Base-by-base conservation (phyloP, 176 grass and related monocot genomes). In the Carex myosuroides region DNA sequence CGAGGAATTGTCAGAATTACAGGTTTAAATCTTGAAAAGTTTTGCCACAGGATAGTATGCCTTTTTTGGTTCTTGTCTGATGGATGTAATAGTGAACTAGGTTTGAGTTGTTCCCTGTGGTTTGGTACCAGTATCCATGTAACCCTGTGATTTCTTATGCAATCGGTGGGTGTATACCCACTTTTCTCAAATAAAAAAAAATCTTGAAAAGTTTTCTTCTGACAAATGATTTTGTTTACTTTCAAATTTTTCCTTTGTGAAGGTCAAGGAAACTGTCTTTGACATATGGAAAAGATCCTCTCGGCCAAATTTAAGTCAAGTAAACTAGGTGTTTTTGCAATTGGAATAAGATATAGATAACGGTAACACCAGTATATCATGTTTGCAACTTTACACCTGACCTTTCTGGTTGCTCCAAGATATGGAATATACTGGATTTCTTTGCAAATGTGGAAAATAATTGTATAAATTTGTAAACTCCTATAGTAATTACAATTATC, bases 1-100 rank as follows among this genome's bases (percentile, higher is more conserved):
- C 4, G 95, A 98, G 64, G 95, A 98, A 91, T 88, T 98, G 42
- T 67, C 95, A 60, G 91, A 98, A 83, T 88, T 98, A 84, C 95
- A 98, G 95, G 95, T 98, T 37, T 2, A 1, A 61, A 61, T 66
- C n/a, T 75, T 85, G 33, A 20, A 8, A 56, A 77, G 14, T 30
- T 54, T 55, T 77, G 37, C 6, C 37, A 39, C 37, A 39, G 37
- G 33, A 39, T 39, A 39, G 37, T 39, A 39, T 39, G 37, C 37
- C 37, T 39, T 39, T 39, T 39, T 39, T 39, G 37, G 37, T 39
- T 39, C 5, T 39, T 39, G 37, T 39, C 37, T 39, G 37, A 39
- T 39, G 37, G 37, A 39, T 39, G 37, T 39, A 39, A 6, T 39
- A 6, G 37, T 39, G 37, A 39, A 39, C 37, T 5, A 39, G 37